Conservation (phyloP, 2,329 filamentous ascomycete species). For the Colletotrichum sp. region DNA sequence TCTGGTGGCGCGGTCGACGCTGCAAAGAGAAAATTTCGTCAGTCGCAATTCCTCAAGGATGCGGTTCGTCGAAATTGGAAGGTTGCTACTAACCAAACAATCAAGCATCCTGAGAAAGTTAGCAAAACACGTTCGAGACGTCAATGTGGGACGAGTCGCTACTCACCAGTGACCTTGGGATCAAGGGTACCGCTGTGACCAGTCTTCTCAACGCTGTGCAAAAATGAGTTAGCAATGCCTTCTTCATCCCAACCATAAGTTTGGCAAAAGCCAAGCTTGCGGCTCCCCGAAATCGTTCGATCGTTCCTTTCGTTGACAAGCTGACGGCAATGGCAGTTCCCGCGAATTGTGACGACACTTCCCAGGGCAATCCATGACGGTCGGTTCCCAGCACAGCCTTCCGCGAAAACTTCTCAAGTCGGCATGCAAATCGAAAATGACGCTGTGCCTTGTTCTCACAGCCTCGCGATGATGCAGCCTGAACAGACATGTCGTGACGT, state of each 20-base stretch:
- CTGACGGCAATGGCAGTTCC: slow-evolving; percentile 1
- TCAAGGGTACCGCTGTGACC: slow-evolving; percentile 98
- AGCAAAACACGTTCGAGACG: slow-evolving; percentile 62
- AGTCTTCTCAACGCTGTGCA: slow-evolving; percentile 83
- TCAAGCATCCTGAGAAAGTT: slow-evolving; percentile 21
- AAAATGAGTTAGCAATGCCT: neutral
- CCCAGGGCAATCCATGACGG: neutral
- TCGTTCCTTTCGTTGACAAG: neutral
- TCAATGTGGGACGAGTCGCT: slow-evolving; percentile 69
- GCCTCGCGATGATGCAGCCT: neutral
- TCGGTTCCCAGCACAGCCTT: neutral
- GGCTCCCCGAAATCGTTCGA: neutral
- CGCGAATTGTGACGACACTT: neutral
- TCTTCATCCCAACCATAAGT: neutral
- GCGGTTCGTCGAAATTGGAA: neutral
- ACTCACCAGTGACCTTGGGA: slow-evolving; percentile 86
- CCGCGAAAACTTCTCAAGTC: neutral
- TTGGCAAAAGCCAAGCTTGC: neutral
- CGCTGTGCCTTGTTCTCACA: neutral
- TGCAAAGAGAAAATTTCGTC: neutral
- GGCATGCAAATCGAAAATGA: neutral
- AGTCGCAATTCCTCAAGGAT: neutral
- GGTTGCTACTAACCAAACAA: slow-evolving; percentile 18
- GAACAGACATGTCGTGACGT: neutral
- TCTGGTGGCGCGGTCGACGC: slow-evolving; percentile 92